These are phyloP conservation scores for Chalaropsis ovoidea DNA, from an alignment of 2,329 filamentous ascomycete species.

Conservation along the genomic window DNA sequence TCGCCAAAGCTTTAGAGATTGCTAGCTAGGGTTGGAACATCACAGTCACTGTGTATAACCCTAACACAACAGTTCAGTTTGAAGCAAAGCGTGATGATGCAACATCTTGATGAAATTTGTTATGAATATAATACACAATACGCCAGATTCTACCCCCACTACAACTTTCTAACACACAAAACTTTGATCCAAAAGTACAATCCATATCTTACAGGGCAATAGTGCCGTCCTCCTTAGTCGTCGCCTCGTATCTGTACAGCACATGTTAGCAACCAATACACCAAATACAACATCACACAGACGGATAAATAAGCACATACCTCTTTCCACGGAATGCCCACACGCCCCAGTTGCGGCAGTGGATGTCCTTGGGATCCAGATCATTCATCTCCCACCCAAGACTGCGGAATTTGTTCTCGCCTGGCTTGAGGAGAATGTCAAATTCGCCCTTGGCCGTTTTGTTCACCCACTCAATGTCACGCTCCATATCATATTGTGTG, in stretches of 20 bases:
- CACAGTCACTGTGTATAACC: not conserved
- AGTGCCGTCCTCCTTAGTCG: slow-evolving; percentile 38
- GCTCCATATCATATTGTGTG: slow-evolving; percentile 86
- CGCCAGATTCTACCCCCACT: not conserved
- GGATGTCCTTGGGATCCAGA: slow-evolving; percentile 84
- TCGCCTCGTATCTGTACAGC: slow-evolving; percentile 50
- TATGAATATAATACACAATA: slow-evolving; percentile 14
- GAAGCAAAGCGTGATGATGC: not conserved
- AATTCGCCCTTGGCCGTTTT: slow-evolving; percentile 82
- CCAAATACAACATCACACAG: not conserved
- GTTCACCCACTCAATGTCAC: slow-evolving; percentile 82
- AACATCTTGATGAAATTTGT: not conserved
- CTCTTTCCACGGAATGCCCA: slow-evolving; percentile 98
- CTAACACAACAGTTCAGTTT: not conserved
- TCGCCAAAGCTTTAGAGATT: not conserved
- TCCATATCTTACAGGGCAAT: slow-evolving; percentile 25
- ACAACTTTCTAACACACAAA: slow-evolving; percentile 12
- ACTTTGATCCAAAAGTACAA: slow-evolving; percentile 1
- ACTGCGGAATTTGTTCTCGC: slow-evolving; percentile 89
- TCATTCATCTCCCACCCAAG: slow-evolving; percentile 96
- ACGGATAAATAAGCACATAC: slow-evolving; percentile 40
- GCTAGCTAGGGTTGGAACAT: not conserved
- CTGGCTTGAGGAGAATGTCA: slow-evolving; percentile 81
- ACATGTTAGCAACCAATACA: slow-evolving; percentile 31
- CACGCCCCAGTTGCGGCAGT: slow-evolving; percentile 90